Base-by-base conservation (phyloP, 352 stramenopile genomes). In the Phytophthora multivora region DNA sequence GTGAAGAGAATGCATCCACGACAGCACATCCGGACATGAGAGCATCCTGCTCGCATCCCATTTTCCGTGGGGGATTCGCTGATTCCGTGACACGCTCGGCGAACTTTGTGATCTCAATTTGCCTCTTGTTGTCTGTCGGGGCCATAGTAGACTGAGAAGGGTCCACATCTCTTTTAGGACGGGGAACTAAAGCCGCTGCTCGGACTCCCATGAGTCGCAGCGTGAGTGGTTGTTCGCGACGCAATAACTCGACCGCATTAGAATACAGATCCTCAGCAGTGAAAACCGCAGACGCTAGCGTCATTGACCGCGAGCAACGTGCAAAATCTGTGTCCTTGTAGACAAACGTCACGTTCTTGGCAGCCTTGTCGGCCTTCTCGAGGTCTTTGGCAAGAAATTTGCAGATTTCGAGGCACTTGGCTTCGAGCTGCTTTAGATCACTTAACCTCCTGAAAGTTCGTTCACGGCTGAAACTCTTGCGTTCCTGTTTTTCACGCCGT, bases 401-500 rank as follows among this genome's bases (percentile, higher is more conserved):
- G 45, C 82, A 91, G 30, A 95, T 72, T 43, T 88, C 75, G n/a
- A 62, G 39, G 48, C 86, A 95, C 33, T 87, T 91, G 23, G 67
- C 69, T 48, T 90, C 72, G 3, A 95, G 70, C 39, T 66, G 53
- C 0, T 56, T 51, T 0, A 71, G 63, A 42, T 85, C 75, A 39
- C 66, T 80, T 40, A 85, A 28, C 9, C 56, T 75, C 25, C 55
- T 42, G 38, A 95, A 95, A 30, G 86, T 95, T 31, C 75, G 79
- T 45, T 95, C 86, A 9, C 86, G 73, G 50, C 86, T 93, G 42
- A 80, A 90, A 58, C 84, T 90, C 58, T 93, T 95, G 40, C 80
- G 83, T n/a, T 85, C 83, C 30, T 79, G 67, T 9, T 76, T 66
- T 16, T 86, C 86, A 5, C 62, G 69, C 50, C 66, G 58, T 25